A percentile compares a stretch with the other conserved stretches of the same genome.
Conservation (phyloP, 805 yeast species). For the Jamesozyma hellenica region DNA sequence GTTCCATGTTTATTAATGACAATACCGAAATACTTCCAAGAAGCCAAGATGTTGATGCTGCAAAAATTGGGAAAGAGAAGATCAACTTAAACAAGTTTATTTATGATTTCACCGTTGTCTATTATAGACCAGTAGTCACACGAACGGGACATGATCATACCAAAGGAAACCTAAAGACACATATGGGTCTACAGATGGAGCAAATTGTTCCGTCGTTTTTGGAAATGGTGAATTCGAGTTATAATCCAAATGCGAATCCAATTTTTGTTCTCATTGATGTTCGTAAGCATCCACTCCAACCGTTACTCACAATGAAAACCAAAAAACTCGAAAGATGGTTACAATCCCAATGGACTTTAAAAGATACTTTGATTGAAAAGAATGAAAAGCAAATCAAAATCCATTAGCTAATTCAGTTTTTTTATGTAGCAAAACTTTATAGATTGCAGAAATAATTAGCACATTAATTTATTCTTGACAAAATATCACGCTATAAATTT, state of each 20-base stretch:
- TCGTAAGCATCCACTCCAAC: slow-evolving; percentile 34
- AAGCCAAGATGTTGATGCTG: neutral
- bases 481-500: too few species aligned
- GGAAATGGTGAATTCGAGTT: slow-evolving; percentile 11
- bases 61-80: neutral
- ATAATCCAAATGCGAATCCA: slow-evolving; percentile 9
- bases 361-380: slow-evolving; percentile 43
- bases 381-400: slow-evolving; percentile 30
- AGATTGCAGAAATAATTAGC: too few species aligned
- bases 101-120: slow-evolving; percentile 31
- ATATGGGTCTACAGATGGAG: slow-evolving; percentile 22
- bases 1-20: too few species aligned
- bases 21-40: neutral
- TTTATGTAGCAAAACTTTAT: too few species aligned
- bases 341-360: slow-evolving; percentile 61
- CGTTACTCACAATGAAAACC: slow-evolving; percentile 43
- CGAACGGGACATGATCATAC: slow-evolving; percentile 17
- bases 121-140: slow-evolving; percentile 27
- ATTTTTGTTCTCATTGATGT: slow-evolving; percentile 39
- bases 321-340: slow-evolving; percentile 62
- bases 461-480: too few species aligned
- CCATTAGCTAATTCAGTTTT: too few species aligned
- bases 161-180: slow-evolving; percentile 11
- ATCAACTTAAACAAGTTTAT: slow-evolving; percentile 12
- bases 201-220: slow-evolving; percentile 27